Percentiles rank a stretch among this genome's conserved stretches.
These are phyloP conservation scores for Coprinopsis marcescibilis DNA, from an alignment of 768 basidiomycete genomes.

Conservation along the genomic window DNA sequence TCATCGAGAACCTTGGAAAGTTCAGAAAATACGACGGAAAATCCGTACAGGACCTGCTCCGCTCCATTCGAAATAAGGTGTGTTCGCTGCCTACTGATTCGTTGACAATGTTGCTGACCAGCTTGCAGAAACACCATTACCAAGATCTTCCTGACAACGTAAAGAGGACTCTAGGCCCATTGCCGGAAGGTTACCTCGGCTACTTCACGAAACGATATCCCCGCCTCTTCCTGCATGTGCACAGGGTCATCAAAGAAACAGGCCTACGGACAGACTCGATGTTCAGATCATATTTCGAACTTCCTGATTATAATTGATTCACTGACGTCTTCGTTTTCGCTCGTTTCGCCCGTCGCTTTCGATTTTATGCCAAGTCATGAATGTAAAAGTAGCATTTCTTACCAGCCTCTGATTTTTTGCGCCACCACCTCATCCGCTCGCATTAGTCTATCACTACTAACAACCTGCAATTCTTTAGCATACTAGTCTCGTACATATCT, in stretches of 20 bases:
- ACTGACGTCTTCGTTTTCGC: not conserved
- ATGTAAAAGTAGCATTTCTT: not conserved
- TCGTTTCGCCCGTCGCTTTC: not conserved
- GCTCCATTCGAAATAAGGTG: conserved; percentile 94
- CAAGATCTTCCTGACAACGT: conserved; percentile 94
- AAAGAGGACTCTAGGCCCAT: conserved; percentile 79
- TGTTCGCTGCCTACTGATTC: conserved; percentile 18
- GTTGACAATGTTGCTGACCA: not conserved
- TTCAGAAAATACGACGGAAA: conserved; percentile 94
- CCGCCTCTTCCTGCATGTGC: conserved; percentile 85
- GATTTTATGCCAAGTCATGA: not conserved
- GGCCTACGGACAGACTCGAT: conserved; percentile 78
- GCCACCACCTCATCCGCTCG: not conserved
- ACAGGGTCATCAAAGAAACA: conserved; percentile 70
- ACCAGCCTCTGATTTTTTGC: not conserved
- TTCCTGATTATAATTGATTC: conserved; percentile 32
- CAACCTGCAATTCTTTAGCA: not conserved
- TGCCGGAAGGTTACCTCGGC: conserved; percentile 87
- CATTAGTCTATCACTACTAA: not conserved
- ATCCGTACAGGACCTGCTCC: conserved; percentile 85
- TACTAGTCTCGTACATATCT: too few relatives aligned
- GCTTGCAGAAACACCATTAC: conserved; percentile 86
- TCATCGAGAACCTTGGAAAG: conserved; percentile 94
- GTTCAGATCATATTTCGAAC: conserved; percentile 87
- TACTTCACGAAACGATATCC: conserved; percentile 97